Percentiles rank a stretch among this genome's conserved stretches.
Evolutionary conservation across 495 filamentous ascomycete species (phyloP).

Genomic region (Wilcoxina mikolae): DNA sequence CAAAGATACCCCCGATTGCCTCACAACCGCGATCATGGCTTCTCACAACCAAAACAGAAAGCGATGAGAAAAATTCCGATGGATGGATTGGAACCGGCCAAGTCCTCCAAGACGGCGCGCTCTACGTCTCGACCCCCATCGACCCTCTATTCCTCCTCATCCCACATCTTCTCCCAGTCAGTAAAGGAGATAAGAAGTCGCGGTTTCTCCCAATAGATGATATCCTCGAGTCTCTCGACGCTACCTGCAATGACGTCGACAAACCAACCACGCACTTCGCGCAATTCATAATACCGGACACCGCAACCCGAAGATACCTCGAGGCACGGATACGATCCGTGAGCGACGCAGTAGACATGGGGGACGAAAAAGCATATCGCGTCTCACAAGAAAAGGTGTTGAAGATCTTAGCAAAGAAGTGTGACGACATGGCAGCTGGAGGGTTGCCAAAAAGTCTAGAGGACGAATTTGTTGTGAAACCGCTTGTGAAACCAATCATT

Average conservation of each 20-base stretch:
- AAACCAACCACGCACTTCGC: background rate
- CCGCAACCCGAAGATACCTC: conserved; percentile 28
- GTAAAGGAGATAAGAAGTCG: conserved; percentile 29
- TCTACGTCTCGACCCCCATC: conserved; percentile 69
- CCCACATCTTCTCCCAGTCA: conserved; percentile 42
- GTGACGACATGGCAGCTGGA: conserved; percentile 46
- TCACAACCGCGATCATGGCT: conserved; percentile 53
- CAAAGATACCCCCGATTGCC: conserved; percentile 50
- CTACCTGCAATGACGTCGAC: conserved; percentile 31
- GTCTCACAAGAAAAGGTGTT: conserved; percentile 56
- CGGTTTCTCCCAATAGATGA: conserved; percentile 71
- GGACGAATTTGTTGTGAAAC: conserved; percentile 61
- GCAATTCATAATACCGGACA: conserved; percentile 19
- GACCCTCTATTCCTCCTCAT: conserved; percentile 77
- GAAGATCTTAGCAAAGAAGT: conserved; percentile 53
- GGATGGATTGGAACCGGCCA: conserved; percentile 32
- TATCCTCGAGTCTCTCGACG: conserved; percentile 46
- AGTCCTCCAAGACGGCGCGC: conserved; percentile 45
- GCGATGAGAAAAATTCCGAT: conserved; percentile 3
- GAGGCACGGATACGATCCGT: conserved; percentile 40
- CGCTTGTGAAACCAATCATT: conserved; percentile 50
- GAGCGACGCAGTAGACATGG: conserved; percentile 66
- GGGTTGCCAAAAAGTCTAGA: conserved; percentile 71
- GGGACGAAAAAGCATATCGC: conserved; percentile 69
- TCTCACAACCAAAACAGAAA: conserved; percentile 31